phyloP scores from a whole-genome alignment of 2,329 filamentous ascomycete species.

The Paraphoma sp. region DNA sequence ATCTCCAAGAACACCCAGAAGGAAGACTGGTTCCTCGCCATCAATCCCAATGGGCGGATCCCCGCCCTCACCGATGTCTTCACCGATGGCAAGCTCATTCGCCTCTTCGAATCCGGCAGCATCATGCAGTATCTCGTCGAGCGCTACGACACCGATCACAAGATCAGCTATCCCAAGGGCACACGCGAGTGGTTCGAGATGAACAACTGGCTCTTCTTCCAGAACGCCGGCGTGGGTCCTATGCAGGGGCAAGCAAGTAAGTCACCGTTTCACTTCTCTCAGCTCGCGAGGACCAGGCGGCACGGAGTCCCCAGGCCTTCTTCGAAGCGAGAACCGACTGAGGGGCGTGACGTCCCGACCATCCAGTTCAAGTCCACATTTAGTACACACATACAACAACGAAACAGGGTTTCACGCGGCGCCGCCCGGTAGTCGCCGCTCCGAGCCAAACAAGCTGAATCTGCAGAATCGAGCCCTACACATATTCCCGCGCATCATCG shows the following conservation, averaged over 20 bases:
- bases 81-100: conserved; percentile 73
- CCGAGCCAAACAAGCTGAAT: no score
- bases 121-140: conserved; percentile 87
- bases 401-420: background rate
- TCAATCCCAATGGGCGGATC: conserved; percentile 93
- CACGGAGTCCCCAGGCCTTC: no score
- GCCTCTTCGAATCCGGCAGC: conserved; percentile 81
- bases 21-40: conserved; percentile 84
- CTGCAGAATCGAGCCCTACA: background rate
- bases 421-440: no score
- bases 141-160: conserved; percentile 80
- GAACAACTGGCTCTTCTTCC: conserved; percentile 73
- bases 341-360: no score
- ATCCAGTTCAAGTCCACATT: no score
- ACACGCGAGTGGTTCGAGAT: conserved; percentile 79
- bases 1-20: conserved; percentile 80
- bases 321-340: no score
- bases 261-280: conserved; percentile 2
- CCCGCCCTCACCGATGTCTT: conserved; percentile 82
- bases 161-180: conserved; percentile 78
- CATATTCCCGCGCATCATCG: background rate
- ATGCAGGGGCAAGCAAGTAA: conserved; percentile 76
- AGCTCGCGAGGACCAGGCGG: no score
- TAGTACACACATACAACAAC: background rate
- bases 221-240: conserved; percentile 80